These are phyloP conservation scores for Sarocladium oryzae DNA, from an alignment of 2,329 filamentous ascomycete species.

Conservation along the genomic window DNA sequence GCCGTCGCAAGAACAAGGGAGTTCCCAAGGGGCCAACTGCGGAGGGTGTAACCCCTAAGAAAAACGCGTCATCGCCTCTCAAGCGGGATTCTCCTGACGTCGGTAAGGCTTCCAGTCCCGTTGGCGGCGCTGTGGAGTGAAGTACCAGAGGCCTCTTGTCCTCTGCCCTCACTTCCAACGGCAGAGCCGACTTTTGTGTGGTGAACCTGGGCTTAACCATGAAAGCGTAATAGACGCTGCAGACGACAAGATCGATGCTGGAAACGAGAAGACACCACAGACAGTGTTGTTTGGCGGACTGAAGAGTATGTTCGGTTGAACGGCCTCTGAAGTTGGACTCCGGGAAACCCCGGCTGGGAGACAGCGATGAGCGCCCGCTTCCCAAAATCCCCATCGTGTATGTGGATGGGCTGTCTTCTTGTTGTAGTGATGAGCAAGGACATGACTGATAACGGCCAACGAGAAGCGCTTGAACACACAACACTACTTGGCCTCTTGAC, in stretches of 20 bases:
- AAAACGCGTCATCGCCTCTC: background rate
- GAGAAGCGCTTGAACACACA: no score
- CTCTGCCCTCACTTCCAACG: background rate
- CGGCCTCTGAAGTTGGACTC: no score
- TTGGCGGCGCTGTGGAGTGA: background rate
- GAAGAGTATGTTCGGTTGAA: slow-evolving; percentile 6
- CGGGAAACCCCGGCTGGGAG: no score
- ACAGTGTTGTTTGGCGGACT: background rate
- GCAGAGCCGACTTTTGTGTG: background rate
- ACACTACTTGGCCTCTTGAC: no score
- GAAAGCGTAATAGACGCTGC: background rate
- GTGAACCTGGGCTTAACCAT: slow-evolving; percentile 3
- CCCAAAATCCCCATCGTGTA: background rate
- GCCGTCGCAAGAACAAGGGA: slow-evolving; percentile 4
- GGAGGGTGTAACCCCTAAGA: slow-evolving; percentile 5
- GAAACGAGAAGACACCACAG: background rate
- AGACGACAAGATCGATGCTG: background rate
- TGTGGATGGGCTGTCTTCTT: no score
- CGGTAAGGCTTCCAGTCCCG: background rate
- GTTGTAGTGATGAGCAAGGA: no score
- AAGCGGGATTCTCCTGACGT: slow-evolving; percentile 2
- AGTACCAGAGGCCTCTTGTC: background rate
- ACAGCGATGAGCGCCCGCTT: background rate
- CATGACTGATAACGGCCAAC: no score
- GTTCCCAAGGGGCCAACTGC: background rate